Conservation (phyloP, 2,329 filamentous ascomycete species). For the Chaetomium olivaceum region DNA sequence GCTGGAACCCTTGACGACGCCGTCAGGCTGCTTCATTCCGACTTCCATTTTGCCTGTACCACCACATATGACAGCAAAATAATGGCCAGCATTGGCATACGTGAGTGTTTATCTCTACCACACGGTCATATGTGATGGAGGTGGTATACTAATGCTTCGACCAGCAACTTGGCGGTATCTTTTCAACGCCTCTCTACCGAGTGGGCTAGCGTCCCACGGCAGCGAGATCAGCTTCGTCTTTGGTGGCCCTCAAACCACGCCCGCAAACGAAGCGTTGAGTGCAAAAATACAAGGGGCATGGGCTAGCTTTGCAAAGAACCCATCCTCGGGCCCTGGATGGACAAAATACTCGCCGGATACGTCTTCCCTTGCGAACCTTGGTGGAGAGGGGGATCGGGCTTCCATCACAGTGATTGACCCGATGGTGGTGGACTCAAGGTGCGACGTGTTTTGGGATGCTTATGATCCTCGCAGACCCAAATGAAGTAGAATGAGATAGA, state of each 20-base stretch:
- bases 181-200: conserved; percentile 5
- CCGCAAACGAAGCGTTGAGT: not conserved
- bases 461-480: conserved; percentile 1
- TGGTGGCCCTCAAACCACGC: not conserved
- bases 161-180: conserved; percentile 6
- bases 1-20: not conserved
- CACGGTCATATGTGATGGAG: not conserved
- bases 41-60: conserved; percentile 10
- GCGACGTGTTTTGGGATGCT: conserved; percentile 6
- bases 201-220: not conserved
- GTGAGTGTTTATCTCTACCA: not conserved
- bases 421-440: not conserved
- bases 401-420: conserved; percentile 1
- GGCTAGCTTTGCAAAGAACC: conserved; percentile 3
- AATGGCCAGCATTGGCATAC: not conserved
- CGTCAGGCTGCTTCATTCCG: conserved; percentile 1
- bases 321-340: not conserved
- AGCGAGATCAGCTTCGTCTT: conserved; percentile 9
- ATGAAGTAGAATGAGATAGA: not conserved
- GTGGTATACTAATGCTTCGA: not conserved
- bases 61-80: conserved; percentile 8
- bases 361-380: not conserved
- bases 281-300: conserved; percentile 5
- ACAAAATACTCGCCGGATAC: not conserved
- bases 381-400: not conserved